These are phyloP conservation scores for Paraconiothyrium sp. DNA, from an alignment of 2,329 filamentous ascomycete genomes.

Conservation along the genomic window DNA sequence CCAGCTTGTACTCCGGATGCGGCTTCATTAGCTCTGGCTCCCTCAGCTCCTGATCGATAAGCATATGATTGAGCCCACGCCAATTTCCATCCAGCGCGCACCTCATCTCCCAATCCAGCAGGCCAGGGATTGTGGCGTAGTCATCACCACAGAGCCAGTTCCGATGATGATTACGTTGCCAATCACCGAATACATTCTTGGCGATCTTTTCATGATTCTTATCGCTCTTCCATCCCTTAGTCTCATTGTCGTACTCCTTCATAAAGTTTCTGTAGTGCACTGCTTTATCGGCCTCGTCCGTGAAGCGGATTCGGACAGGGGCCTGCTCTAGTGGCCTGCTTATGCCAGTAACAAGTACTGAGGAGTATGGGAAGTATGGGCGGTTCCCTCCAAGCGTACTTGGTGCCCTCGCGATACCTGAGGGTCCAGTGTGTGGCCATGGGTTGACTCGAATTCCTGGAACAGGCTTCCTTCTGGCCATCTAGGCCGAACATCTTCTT, in stretches of 20 bases:
- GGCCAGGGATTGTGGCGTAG: neutral
- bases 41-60: neutral
- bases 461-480: neutral
- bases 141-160: neutral
- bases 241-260: neutral
- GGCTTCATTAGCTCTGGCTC: neutral
- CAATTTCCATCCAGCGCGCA: constrained; percentile 6
- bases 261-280: too few species aligned
- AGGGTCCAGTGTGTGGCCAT: neutral
- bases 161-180: neutral
- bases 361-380: neutral
- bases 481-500: neutral
- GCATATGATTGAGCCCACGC: neutral
- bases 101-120: constrained; percentile 6
- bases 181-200: neutral
- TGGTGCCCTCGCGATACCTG: neutral
- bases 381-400: neutral
- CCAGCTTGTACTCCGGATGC: neutral
- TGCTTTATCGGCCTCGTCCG: neutral
- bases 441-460: neutral
- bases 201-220: neutral
- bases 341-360: too few species aligned
- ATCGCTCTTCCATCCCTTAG: neutral
- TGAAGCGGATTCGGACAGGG: neutral
- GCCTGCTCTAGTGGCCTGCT: neutral